Evolutionary conservation across 257 asterid genomes (phyloP).

Genomic region (Anisodus acutangulus): DNA sequence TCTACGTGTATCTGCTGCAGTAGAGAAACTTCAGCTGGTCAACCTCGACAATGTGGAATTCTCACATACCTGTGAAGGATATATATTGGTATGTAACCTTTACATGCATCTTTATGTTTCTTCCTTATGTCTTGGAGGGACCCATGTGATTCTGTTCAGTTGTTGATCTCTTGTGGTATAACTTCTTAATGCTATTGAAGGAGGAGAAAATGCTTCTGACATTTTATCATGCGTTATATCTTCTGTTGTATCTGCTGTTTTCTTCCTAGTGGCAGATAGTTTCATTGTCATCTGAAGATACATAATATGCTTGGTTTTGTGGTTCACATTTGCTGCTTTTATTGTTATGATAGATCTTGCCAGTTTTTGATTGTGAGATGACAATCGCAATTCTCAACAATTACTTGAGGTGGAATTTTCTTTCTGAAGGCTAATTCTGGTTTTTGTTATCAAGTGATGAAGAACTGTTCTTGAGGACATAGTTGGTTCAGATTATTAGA

Average conservation of each 20-base stretch:
- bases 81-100: conserved; percentile 59
- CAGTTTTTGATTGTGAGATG: background rate
- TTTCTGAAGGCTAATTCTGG: too few relatives aligned
- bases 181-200: background rate
- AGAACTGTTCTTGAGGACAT: too few relatives aligned
- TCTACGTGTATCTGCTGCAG: conserved; percentile 59
- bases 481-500: background rate
- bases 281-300: background rate
- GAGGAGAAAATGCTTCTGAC: background rate
- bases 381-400: background rate
- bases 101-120: conserved; percentile 1
- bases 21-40: conserved; percentile 50
- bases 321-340: background rate
- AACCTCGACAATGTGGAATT: conserved; percentile 45
- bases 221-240: background rate
- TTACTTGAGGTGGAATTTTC: too few relatives aligned
- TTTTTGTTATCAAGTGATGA: too few relatives aligned
- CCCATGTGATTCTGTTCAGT: background rate
- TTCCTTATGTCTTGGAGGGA: background rate
- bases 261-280: background rate
- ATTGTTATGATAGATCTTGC: background rate
- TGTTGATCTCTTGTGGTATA: conserved; percentile 6
- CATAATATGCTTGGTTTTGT: background rate
- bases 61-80: conserved; percentile 49
- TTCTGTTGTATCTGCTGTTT: background rate